Conservation (phyloP, 768 basidiomycete species). For the Calocera viscosa region DNA sequence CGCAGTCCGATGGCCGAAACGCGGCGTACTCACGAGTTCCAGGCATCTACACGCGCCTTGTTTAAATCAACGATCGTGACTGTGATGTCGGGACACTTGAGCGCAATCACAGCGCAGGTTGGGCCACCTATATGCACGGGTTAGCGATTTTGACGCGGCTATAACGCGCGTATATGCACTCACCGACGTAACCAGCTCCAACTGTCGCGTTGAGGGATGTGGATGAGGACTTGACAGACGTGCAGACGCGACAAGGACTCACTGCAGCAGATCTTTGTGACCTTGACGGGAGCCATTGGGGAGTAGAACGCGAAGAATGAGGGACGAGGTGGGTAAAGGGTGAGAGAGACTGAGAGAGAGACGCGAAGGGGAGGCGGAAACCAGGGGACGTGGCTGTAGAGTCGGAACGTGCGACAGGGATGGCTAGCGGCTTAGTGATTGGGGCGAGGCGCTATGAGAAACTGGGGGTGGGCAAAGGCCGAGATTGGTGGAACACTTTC, state of each 20-base stretch:
- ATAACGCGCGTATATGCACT: slow-evolving; percentile 23
- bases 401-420: neutral
- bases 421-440: neutral
- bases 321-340: neutral
- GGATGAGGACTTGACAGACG: slow-evolving; percentile 22
- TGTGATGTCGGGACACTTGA: slow-evolving; percentile 81
- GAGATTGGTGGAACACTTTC: neutral
- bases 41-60: slow-evolving; percentile 84
- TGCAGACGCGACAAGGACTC: slow-evolving; percentile 27
- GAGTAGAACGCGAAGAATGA: neutral
- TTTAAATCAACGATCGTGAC: slow-evolving; percentile 99
- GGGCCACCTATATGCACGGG: slow-evolving; percentile 55
- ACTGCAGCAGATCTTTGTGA: slow-evolving; percentile 84
- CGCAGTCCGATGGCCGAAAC: neutral
- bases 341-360: neutral
- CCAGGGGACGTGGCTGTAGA: neutral
- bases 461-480: neutral
- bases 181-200: slow-evolving; percentile 88
- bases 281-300: slow-evolving; percentile 35
- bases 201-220: slow-evolving; percentile 37
- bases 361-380: neutral
- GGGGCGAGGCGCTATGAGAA: neutral
- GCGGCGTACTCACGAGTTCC: slow-evolving; percentile 48
- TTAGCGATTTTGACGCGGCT: neutral
- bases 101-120: slow-evolving; percentile 87